Evolutionary conservation across 345 rosid species (phyloP).

Genomic region (Hibiscus trionum): DNA sequence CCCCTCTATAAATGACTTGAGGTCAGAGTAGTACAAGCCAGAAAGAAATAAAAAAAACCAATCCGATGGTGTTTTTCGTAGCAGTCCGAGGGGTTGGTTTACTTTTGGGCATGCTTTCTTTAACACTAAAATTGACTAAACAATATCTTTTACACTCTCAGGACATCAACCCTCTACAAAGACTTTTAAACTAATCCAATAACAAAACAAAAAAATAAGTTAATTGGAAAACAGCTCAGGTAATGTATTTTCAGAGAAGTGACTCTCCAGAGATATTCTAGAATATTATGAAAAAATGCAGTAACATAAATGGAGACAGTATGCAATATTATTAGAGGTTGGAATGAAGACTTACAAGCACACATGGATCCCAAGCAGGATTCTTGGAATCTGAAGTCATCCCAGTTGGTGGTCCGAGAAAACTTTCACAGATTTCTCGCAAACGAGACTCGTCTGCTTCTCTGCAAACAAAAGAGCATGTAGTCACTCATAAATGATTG

Average conservation of each 20-base stretch:
- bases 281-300: not conserved
- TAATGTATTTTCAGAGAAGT: conserved; percentile 5
- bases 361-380: conserved; percentile 81
- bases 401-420: conserved; percentile 96
- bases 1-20: not conserved
- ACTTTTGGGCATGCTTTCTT: too few species aligned
- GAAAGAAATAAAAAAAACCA: not conserved
- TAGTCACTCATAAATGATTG: not conserved
- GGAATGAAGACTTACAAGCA: conserved; percentile 51
- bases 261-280: not conserved
- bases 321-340: not conserved
- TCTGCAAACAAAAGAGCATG: conserved; percentile 33
- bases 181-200: too few species aligned
- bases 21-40: not conserved
- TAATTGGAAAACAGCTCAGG: not conserved
- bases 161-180: too few species aligned
- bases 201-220: too few species aligned
- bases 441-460: conserved; percentile 94
- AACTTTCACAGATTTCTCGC: conserved; percentile 90
- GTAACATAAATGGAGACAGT: not conserved
- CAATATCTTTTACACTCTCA: too few species aligned
- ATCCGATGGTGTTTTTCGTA: too few species aligned
- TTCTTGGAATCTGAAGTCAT: conserved; percentile 49
- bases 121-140: not conserved
- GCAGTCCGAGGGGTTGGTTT: too few species aligned